phyloP scores from a whole-genome alignment of 129 eudicot species.

The Arctium minus region DNA sequence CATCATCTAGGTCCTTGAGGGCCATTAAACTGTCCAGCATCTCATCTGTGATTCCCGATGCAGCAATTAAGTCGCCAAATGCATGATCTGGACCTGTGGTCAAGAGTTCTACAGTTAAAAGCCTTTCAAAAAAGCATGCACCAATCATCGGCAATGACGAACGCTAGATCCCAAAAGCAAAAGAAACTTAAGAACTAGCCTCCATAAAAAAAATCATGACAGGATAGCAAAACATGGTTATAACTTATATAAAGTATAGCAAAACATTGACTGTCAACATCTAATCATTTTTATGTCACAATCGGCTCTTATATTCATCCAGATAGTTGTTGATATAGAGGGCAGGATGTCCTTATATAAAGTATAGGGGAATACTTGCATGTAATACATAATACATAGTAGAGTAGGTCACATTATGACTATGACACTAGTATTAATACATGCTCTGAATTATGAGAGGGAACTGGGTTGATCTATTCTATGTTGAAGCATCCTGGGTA shows the following conservation, averaged over 20 bases:
- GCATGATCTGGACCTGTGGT: constrained; percentile 75
- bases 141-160: background rate
- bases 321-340: too few relatives aligned
- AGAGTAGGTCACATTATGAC: too few relatives aligned
- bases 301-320: background rate
- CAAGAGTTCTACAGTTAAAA: background rate
- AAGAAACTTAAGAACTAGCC: background rate
- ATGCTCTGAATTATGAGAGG: background rate
- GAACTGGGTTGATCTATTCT: too few relatives aligned
- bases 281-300: too few relatives aligned
- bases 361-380: too few relatives aligned
- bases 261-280: too few relatives aligned
- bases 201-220: too few relatives aligned
- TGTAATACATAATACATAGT: too few relatives aligned
- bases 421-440: background rate
- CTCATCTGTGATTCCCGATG: constrained; percentile 90
- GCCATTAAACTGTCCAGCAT: constrained; percentile 93
- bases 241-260: too few relatives aligned
- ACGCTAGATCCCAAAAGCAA: background rate
- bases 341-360: too few relatives aligned
- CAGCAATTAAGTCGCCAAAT: constrained; percentile 86
- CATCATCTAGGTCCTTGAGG: constrained; percentile 69
- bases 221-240: too few relatives aligned
- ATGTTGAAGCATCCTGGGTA: background rate
- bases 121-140: background rate